Base-by-base conservation (phyloP, 1,284 basidiomycete genomes). In the Termitomyces sp. region DNA sequence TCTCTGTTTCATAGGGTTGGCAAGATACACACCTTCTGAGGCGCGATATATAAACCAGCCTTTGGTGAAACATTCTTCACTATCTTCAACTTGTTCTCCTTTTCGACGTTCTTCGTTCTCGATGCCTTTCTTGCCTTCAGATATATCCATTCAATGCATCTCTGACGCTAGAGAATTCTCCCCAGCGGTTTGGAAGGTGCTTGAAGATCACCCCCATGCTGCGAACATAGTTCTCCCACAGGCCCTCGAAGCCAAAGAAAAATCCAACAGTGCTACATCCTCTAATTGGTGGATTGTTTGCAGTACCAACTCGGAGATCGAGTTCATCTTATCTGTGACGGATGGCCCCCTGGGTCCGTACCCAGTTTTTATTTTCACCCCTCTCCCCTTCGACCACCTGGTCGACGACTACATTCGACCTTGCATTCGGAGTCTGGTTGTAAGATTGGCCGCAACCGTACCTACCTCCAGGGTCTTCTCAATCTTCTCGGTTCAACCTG, bases 241-340 rank as follows among this genome's bases (percentile, higher is more conserved):
- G 40, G 74, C 80, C 1, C 61, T 68, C 33, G 72, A 71, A 54
- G 58, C 68, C 13, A 53, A 40, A n/a, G 51, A 52, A 21, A 52
- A 5, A 15, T 40, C 15, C 33, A 17, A 46, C 46, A 42, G 31
- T n/a, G 17, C 17, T 54, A 61, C 8, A 19, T 15, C 21, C 3
- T 19, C 39, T 3, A 71, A 81, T 48, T 56, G 77, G 2, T 88
- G 84, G 84, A 73, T 87, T 21, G 69, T 76, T 6, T 75, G 72
- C 47, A 70, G 64, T n/a, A 69, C 65, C 12, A 38, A 52, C 12
- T 54, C 60, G 4, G 49, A 55, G 7, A 66, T 86, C 49, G 76
- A 81, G 30, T 79, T 86, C 57, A 69, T 88, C 5, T 69, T 87
- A 1, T 78, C 84, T 6, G 80, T 80, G 62, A 83, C 82, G 0